These are phyloP conservation scores for Phytophthora cryptogea DNA, from an alignment of 352 stramenopile genomes.

Conservation along the genomic window DNA sequence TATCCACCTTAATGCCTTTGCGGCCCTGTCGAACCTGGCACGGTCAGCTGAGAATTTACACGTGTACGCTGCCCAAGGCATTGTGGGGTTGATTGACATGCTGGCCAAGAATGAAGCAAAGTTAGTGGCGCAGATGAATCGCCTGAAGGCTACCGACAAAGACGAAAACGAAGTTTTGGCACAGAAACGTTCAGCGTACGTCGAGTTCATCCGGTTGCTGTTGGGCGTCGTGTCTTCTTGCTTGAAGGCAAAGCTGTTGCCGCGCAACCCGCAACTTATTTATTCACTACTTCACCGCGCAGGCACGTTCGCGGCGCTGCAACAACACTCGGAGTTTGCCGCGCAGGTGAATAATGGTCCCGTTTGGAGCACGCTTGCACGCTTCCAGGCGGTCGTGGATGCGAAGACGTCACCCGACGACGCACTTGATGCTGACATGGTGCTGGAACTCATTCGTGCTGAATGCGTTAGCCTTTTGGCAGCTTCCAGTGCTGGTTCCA, in stretches of 20 bases:
- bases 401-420: constrained; percentile 54
- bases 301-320: constrained; percentile 57
- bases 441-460: constrained; percentile 67
- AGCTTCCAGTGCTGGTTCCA: constrained; percentile 35
- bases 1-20: constrained; percentile 79
- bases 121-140: constrained; percentile 54
- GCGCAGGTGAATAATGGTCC: constrained; percentile 63
- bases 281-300: constrained; percentile 81
- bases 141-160: constrained; percentile 30
- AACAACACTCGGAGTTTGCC: constrained; percentile 63
- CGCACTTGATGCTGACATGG: constrained; percentile 65
- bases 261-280: constrained; percentile 86
- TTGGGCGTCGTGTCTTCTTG: constrained; percentile 70
- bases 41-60: constrained; percentile 76
- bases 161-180: constrained; percentile 49
- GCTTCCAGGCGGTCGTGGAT: constrained; percentile 67
- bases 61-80: constrained; percentile 68
- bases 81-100: constrained; percentile 74
- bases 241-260: constrained; percentile 65
- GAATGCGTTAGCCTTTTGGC: constrained; percentile 76
- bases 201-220: constrained; percentile 77
- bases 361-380: constrained; percentile 66
- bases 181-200: constrained; percentile 66
- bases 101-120: constrained; percentile 77
- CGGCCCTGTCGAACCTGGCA: constrained; percentile 72